Percentiles rank a stretch among this genome's conserved stretches.
These are phyloP conservation scores for Bipolaris bicolor DNA, from an alignment of 2,329 filamentous ascomycete genomes.

Conservation along the genomic window DNA sequence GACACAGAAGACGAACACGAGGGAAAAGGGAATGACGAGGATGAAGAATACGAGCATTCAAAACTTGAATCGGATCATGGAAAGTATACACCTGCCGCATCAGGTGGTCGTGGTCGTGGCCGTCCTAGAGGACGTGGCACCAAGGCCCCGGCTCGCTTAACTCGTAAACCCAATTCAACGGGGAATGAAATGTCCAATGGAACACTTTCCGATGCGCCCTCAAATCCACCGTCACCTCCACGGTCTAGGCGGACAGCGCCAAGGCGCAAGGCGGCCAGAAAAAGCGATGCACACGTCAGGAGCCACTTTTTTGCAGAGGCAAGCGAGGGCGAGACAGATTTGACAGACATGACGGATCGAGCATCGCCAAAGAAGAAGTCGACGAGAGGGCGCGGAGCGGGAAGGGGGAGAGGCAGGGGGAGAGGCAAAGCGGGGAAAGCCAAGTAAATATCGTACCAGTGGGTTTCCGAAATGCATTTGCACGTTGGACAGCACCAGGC, in stretches of 20 bases:
- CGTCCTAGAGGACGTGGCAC: slow-evolving; percentile 7
- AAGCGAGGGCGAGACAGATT: slow-evolving; percentile 44
- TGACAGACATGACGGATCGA: slow-evolving; percentile 32
- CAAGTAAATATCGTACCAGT: slow-evolving; percentile 8
- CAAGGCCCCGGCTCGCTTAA: slow-evolving; percentile 15
- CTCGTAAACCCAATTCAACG: slow-evolving; percentile 15
- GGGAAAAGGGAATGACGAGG: slow-evolving; percentile 53
- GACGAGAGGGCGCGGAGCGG: slow-evolving; percentile 6
- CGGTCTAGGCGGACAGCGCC: slow-evolving; percentile 23
- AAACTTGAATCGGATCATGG: slow-evolving; percentile 14
- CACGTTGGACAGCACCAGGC: background rate
- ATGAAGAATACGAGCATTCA: slow-evolving; percentile 12
- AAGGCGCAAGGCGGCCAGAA: slow-evolving; percentile 35
- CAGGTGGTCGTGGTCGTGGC: background rate
- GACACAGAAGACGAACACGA: slow-evolving; percentile 36
- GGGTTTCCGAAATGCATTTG: background rate
- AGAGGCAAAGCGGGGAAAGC: slow-evolving; percentile 13
- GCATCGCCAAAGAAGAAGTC: slow-evolving; percentile 27
- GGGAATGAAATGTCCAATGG: slow-evolving; percentile 18
- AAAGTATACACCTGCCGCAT: slow-evolving; percentile 8
- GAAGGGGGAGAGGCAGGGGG: slow-evolving; percentile 18
- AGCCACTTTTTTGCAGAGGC: slow-evolving; percentile 43
- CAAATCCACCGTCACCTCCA: slow-evolving; percentile 13
- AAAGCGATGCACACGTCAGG: slow-evolving; percentile 39
- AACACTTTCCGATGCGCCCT: slow-evolving; percentile 16